phyloP scores from a whole-genome alignment of 768 basidiomycete genomes.

The Lentinula sp. region DNA sequence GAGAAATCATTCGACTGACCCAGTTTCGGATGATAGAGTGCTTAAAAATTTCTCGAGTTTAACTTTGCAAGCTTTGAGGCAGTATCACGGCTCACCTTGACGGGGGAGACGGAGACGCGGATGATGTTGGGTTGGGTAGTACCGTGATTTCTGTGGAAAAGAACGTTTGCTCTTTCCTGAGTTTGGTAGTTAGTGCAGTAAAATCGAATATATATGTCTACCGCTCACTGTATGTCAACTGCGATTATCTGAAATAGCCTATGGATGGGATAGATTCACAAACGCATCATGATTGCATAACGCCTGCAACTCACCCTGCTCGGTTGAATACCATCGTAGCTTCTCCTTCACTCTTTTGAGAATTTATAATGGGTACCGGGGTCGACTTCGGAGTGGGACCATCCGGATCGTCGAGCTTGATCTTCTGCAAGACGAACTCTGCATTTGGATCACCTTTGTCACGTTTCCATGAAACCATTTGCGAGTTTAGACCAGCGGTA shows the following conservation, averaged over 20 bases:
- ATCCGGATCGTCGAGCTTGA: neutral
- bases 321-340: neutral
- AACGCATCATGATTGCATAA: neutral
- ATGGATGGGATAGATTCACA: neutral
- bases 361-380: neutral
- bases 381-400: neutral
- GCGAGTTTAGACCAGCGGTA: neutral
- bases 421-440: neutral
- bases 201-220: neutral
- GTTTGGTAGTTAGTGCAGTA: neutral
- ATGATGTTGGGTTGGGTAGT: neutral
- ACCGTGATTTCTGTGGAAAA: neutral
- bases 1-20: neutral
- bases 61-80: neutral
- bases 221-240: neutral
- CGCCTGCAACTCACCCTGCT: neutral
- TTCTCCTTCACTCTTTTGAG: neutral
- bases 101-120: neutral
- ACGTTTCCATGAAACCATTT: neutral
- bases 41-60: neutral
- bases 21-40: neutral
- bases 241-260: conserved; percentile 1
- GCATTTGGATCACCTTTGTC: neutral
- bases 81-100: neutral
- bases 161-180: neutral